Evolutionary conservation across 257 asterid species (phyloP).

Genomic region (Nicotiana attenuata): DNA sequence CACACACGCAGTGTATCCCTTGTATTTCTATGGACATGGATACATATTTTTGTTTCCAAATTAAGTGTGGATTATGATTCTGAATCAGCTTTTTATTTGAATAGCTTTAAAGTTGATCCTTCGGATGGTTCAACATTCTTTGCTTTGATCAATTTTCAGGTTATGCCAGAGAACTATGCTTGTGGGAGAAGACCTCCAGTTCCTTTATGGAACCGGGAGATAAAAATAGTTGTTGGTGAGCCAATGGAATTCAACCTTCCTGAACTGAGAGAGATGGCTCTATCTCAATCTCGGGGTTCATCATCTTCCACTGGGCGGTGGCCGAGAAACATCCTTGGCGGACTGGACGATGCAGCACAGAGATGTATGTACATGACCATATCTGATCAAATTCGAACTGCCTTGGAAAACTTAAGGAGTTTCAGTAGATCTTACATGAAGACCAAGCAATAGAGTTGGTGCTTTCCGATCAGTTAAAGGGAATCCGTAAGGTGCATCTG

Average conservation of each 20-base stretch:
- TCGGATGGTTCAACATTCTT: not conserved
- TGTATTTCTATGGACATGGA: not conserved
- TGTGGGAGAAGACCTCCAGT: slow-evolving; percentile 67
- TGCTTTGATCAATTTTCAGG: slow-evolving; percentile 36
- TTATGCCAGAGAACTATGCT: slow-evolving; percentile 86
- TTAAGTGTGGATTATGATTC: not conserved
- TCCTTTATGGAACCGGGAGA: slow-evolving; percentile 69
- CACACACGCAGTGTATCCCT: not conserved
- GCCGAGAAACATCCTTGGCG: slow-evolving; percentile 53
- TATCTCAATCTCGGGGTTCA: slow-evolving; percentile 40
- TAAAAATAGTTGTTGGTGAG: slow-evolving; percentile 65
- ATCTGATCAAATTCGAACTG: slow-evolving; percentile 60
- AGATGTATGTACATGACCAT: slow-evolving; percentile 58
- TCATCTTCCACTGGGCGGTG: slow-evolving; percentile 39
- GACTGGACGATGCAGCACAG: slow-evolving; percentile 85
- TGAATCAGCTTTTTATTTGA: not conserved
- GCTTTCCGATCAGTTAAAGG: not conserved
- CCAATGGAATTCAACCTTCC: slow-evolving; percentile 76
- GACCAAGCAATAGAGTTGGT: slow-evolving; percentile 18
- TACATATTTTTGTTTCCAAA: not conserved
- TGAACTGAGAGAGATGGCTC: slow-evolving; percentile 58
- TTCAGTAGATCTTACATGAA: slow-evolving; percentile 25
- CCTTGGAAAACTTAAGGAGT: slow-evolving; percentile 56
- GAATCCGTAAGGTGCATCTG: not conserved
- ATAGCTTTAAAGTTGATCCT: not conserved